These are phyloP conservation scores for Arthrobotrys iridis DNA, from an alignment of 2,329 filamentous ascomycete species.

Conservation along the genomic window DNA sequence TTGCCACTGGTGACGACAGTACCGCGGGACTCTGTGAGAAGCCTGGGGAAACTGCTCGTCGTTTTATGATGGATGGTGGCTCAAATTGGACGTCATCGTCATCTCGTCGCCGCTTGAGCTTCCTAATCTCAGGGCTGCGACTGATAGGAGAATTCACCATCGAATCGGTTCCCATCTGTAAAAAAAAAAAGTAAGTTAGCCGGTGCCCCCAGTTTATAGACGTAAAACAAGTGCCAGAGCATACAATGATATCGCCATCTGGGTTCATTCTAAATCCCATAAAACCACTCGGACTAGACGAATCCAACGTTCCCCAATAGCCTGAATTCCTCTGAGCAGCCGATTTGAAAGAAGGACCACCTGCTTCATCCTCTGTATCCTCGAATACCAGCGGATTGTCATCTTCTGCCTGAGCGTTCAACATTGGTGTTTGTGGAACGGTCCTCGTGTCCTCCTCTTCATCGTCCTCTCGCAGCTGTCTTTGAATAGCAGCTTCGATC, in stretches of 20 bases:
- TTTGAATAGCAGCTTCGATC: conserved; percentile 92
- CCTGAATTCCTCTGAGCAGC: conserved; percentile 50
- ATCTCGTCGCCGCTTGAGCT: conserved; percentile 44
- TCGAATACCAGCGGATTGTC: conserved; percentile 51
- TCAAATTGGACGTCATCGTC: conserved; percentile 56
- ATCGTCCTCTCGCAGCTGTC: conserved; percentile 82
- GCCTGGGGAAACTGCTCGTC: conserved; percentile 58
- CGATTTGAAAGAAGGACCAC: conserved; percentile 35
- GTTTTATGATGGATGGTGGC: conserved; percentile 56
- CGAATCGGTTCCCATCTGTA: conserved; percentile 51
- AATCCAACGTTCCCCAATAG: conserved; percentile 51
- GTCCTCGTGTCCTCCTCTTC: conserved; percentile 53
- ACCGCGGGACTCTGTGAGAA: conserved; percentile 58
- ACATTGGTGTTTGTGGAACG: conserved; percentile 42
- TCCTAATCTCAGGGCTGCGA: conserved; percentile 46
- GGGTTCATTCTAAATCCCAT: conserved; percentile 51
- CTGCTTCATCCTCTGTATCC: conserved; percentile 40
- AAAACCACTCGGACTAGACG: conserved; percentile 48
- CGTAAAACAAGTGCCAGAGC: background rate
- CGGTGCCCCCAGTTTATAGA: background rate
- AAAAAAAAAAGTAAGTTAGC: conserved; percentile 19
- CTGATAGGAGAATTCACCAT: conserved; percentile 53
- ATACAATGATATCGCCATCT: conserved; percentile 50
- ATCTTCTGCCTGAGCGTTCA: conserved; percentile 38
- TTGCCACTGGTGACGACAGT: conserved; percentile 55